Percentiles rank a stretch among this genome's conserved stretches.
Evolutionary conservation across 352 stramenopile genomes (phyloP).

Genomic region (Phytophthora idaei): DNA sequence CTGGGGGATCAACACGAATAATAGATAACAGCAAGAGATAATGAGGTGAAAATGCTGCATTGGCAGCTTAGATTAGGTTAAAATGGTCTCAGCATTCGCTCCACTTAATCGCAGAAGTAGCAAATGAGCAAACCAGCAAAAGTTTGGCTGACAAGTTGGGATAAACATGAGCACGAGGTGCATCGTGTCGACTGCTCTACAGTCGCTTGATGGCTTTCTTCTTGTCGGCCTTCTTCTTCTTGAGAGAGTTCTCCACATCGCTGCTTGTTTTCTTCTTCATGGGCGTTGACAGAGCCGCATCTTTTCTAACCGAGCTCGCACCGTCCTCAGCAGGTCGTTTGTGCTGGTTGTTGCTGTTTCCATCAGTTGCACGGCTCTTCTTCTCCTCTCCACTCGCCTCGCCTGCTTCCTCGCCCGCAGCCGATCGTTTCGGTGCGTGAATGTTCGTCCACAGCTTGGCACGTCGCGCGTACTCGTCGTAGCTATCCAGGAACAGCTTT

Average conservation of each 20-base stretch:
- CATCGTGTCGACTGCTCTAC: constrained; percentile 20
- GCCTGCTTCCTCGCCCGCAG: constrained; percentile 20
- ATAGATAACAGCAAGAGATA: neutral
- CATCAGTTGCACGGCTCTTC: constrained; percentile 16
- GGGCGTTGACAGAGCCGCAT: constrained; percentile 20
- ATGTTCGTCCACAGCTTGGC: constrained; percentile 92
- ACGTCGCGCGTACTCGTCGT: constrained; percentile 95
- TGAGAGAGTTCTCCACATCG: constrained; percentile 41
- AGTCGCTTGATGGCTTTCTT: constrained; percentile 80
- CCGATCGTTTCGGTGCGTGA: constrained; percentile 75
- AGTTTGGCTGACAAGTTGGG: constrained; percentile 1
- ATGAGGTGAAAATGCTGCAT: constrained; percentile 14
- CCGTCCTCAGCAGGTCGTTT: constrained; percentile 31
- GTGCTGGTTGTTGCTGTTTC: constrained; percentile 7
- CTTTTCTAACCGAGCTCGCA: constrained; percentile 16
- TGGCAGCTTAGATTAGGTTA: constrained; percentile 38
- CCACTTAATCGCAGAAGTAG: constrained; percentile 3
- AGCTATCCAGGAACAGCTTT: constrained; percentile 99
- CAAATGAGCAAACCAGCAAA: constrained; percentile 25
- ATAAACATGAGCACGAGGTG: constrained; percentile 3
- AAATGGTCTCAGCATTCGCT: constrained; percentile 17
- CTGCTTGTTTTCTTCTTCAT: constrained; percentile 42
- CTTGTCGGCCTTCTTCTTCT: constrained; percentile 74
- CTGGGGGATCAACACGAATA: neutral
- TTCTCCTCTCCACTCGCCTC: constrained; percentile 35